Evolutionary conservation across 2,329 filamentous ascomycete species (phyloP).

Genomic region (Pestalotiopsis sp.): DNA sequence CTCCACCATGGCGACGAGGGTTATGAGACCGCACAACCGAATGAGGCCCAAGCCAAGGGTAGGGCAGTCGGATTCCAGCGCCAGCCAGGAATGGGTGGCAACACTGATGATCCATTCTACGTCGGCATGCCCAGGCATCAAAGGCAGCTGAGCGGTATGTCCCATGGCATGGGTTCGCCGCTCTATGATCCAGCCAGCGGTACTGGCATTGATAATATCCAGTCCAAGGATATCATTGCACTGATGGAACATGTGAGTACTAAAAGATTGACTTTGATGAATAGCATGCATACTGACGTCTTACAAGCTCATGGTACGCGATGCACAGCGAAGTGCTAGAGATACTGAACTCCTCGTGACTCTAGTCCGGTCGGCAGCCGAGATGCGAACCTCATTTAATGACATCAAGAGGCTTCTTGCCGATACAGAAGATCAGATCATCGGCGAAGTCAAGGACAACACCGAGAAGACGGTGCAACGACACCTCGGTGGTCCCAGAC

Average conservation of each 20-base stretch:
- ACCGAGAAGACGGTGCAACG: slow-evolving; percentile 84
- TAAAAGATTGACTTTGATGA: not conserved
- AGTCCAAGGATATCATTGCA: slow-evolving; percentile 94
- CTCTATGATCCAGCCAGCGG: slow-evolving; percentile 90
- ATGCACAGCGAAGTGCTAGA: slow-evolving; percentile 91
- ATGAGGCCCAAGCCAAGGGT: slow-evolving; percentile 53
- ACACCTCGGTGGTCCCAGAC: slow-evolving; percentile 81
- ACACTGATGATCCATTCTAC: slow-evolving; percentile 68
- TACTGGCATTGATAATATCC: slow-evolving; percentile 83
- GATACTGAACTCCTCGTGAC: slow-evolving; percentile 97
- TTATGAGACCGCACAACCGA: slow-evolving; percentile 77
- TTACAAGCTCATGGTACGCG: slow-evolving; percentile 80
- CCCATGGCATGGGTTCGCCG: slow-evolving; percentile 85
- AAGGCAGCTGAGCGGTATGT: slow-evolving; percentile 82
- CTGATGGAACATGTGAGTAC: slow-evolving; percentile 87
- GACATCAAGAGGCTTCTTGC: slow-evolving; percentile 92
- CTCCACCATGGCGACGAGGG: slow-evolving; percentile 76
- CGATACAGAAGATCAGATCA: slow-evolving; percentile 86
- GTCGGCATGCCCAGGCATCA: slow-evolving; percentile 48
- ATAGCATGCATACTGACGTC: slow-evolving; percentile 23
- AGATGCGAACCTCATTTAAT: slow-evolving; percentile 96
- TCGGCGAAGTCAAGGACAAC: slow-evolving; percentile 82
- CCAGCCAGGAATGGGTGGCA: slow-evolving; percentile 50
- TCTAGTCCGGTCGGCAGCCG: slow-evolving; percentile 87
- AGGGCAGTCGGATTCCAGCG: slow-evolving; percentile 57